phyloP scores from a whole-genome alignment of 257 asterid species.

The Verbena officinalis region DNA sequence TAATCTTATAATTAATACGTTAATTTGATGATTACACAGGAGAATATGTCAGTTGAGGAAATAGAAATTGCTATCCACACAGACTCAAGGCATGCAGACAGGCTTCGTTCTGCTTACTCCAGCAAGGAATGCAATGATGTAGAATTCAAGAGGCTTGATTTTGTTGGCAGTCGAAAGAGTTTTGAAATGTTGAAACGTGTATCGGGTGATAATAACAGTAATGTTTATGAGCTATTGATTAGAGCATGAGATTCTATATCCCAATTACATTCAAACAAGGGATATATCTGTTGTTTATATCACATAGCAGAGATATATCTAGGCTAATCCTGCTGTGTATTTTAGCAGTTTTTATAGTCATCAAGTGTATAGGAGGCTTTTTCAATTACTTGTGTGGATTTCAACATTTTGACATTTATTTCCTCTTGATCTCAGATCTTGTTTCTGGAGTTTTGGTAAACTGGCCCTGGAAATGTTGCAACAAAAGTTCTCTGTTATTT shows the following conservation, averaged over 20 bases:
- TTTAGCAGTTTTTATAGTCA: background rate
- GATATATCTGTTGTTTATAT: conserved; percentile 13
- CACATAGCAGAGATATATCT: background rate
- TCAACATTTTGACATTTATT: conserved; percentile 7
- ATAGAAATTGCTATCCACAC: conserved; percentile 83
- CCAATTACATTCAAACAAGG: conserved; percentile 1
- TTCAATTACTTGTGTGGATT: conserved; percentile 5
- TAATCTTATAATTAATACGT: conserved; percentile 10
- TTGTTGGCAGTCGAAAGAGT: conserved; percentile 89
- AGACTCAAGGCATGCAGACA: conserved; percentile 89
- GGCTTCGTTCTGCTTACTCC: conserved; percentile 63
- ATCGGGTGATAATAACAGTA: conserved; percentile 65
- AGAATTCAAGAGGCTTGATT: conserved; percentile 68
- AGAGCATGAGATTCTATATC: conserved; percentile 51
- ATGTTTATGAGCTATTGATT: conserved; percentile 78
- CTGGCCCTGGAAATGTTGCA: too few relatives aligned
- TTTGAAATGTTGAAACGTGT: conserved; percentile 95
- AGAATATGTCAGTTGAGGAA: conserved; percentile 73
- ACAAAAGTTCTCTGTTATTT: too few relatives aligned
- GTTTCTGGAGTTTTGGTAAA: too few relatives aligned
- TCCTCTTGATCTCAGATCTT: too few relatives aligned
- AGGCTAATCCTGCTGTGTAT: background rate
- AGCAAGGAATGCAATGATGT: conserved; percentile 48
- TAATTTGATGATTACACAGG: conserved; percentile 38
- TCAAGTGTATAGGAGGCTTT: conserved; percentile 17